Conservation (phyloP, 768 basidiomycete species). For the Mycena belliarum region DNA sequence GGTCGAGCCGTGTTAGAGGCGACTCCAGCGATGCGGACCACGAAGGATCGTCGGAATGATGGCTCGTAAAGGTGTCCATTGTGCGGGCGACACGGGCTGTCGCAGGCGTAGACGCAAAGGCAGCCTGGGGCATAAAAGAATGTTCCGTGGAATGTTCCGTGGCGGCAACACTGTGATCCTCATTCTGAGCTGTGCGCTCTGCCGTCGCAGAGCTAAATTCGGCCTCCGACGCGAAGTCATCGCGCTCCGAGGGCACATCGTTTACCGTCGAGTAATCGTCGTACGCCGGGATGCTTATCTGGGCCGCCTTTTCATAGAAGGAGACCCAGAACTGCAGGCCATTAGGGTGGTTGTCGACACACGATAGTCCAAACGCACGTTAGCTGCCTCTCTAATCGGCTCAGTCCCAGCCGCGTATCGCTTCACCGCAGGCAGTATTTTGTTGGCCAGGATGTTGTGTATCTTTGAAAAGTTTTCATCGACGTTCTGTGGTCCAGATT, state of each 20-base stretch:
- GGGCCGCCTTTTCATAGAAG: conserved; percentile 93
- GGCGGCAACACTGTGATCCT: conserved; percentile 47
- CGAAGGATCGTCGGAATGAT: conserved; percentile 52
- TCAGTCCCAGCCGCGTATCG: conserved; percentile 85
- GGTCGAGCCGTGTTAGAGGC: conserved; percentile 67
- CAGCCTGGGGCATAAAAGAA: conserved; percentile 77
- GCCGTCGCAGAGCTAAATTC: conserved; percentile 22
- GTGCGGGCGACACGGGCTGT: conserved; percentile 40
- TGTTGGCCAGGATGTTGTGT: conserved; percentile 79
- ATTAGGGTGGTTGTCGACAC: background rate
- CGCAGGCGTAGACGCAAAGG: conserved; percentile 80
- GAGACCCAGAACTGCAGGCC: conserved; percentile 85
- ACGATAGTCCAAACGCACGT: conserved; percentile 50
- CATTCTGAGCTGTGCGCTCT: conserved; percentile 27
- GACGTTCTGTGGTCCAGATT: conserved; percentile 58
- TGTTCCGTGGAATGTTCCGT: conserved; percentile 65
- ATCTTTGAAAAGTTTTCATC: conserved; percentile 93
- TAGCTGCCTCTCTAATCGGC: conserved; percentile 87
- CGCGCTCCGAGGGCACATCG: conserved; percentile 47
- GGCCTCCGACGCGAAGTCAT: conserved; percentile 30
- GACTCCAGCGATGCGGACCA: conserved; percentile 79
- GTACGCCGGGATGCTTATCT: conserved; percentile 76
- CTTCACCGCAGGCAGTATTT: conserved; percentile 86
- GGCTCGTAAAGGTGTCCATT: conserved; percentile 39
- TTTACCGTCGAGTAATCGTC: conserved; percentile 66